Percentiles rank a stretch among this genome's conserved stretches.
phyloP scores from a whole-genome alignment of 257 asterid species.

The Plantago major region DNA sequence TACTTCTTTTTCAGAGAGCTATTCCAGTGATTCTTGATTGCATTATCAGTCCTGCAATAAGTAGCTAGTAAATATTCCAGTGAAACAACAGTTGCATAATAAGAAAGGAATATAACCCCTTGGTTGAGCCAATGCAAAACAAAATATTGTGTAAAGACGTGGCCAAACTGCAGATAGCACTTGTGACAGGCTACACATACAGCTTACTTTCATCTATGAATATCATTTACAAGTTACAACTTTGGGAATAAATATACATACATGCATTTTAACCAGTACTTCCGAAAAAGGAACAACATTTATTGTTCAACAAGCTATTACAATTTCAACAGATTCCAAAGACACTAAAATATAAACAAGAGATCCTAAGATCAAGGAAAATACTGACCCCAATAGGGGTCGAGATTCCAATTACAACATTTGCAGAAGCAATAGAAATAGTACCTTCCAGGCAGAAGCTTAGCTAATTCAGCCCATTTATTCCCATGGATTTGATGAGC shows the following conservation, averaged over 20 bases:
- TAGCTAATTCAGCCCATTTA: constrained; percentile 99
- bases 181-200: not conserved
- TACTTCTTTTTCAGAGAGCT: constrained; percentile 91
- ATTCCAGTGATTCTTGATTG: constrained; percentile 99
- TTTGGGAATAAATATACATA: no score
- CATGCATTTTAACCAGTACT: no score
- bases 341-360: no score
- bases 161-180: constrained; percentile 2
- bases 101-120: constrained; percentile 2
- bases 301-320: no score
- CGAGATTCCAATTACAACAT: not conserved
- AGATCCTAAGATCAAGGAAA: no score
- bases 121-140: constrained; percentile 2
- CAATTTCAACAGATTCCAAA: no score
- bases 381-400: no score
- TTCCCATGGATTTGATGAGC: constrained; percentile 88
- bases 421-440: constrained; percentile 15
- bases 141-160: not conserved
- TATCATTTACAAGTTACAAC: no score
- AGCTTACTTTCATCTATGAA: no score
- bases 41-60: constrained; percentile 86
- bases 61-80: constrained; percentile 15
- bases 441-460: constrained; percentile 96
- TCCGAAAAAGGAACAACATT: no score
- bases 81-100: not conserved